Evolutionary conservation across 495 filamentous ascomycete species (phyloP).

Genomic region (Penicillium taxi): DNA sequence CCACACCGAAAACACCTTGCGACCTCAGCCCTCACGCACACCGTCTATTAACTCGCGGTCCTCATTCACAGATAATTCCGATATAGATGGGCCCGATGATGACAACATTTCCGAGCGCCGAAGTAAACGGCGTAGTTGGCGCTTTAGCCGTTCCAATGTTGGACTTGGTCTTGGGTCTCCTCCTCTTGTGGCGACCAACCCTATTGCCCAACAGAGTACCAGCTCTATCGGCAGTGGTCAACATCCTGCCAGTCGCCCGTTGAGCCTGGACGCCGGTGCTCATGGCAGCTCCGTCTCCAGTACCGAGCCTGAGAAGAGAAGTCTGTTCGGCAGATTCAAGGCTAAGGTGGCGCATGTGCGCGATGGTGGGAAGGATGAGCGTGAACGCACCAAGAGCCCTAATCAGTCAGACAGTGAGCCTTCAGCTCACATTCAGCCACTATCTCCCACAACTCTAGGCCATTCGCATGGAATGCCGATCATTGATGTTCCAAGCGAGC

Average conservation of each 20-base stretch:
- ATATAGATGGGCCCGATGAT: slow-evolving; percentile 64
- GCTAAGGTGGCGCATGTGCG: slow-evolving; percentile 74
- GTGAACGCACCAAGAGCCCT: slow-evolving; percentile 49
- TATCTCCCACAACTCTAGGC: slow-evolving; percentile 18
- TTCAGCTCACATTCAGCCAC: slow-evolving; percentile 16
- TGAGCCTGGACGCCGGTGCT: slow-evolving; percentile 31
- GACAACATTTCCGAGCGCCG: slow-evolving; percentile 53
- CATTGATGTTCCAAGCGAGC: slow-evolving; percentile 21
- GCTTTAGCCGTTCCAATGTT: slow-evolving; percentile 51
- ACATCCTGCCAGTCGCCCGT: slow-evolving; percentile 31
- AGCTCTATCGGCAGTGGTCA: slow-evolving; percentile 57
- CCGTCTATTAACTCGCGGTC: slow-evolving; percentile 63
- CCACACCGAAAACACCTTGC: slow-evolving; percentile 45
- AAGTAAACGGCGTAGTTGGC: slow-evolving; percentile 55
- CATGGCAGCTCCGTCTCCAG: slow-evolving; percentile 25
- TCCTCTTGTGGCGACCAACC: slow-evolving; percentile 50
- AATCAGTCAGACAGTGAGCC: slow-evolving; percentile 29
- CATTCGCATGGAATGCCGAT: slow-evolving; percentile 18
- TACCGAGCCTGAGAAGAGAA: slow-evolving; percentile 52
- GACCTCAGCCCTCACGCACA: slow-evolving; percentile 55
- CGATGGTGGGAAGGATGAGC: slow-evolving; percentile 58
- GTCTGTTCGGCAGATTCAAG: slow-evolving; percentile 77
- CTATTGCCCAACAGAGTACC: slow-evolving; percentile 59
- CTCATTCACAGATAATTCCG: slow-evolving; percentile 68
- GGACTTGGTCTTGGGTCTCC: slow-evolving; percentile 40